Base-by-base conservation (phyloP, 371 early-diverging fungal species). In the Mucor lusitanicus region DNA sequence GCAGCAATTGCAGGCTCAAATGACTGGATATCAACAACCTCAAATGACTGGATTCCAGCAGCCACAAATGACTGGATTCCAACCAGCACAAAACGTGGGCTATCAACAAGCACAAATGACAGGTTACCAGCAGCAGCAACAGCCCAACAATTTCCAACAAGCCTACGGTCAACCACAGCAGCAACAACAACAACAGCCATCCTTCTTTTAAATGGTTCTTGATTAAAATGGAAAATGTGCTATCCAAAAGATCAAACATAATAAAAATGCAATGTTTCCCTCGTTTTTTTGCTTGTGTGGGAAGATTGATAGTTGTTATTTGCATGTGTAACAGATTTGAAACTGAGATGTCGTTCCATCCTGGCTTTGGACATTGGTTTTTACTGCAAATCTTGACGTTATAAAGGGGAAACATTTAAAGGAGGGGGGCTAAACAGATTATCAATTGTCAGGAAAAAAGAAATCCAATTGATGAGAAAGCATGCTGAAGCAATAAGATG, bases 31-130 rank as follows among this genome's bases (percentile, higher is more conserved):
- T 33, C 37, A 42, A 13, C 65, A 57, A 33, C 39, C 53, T 25
- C 37, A 56, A 66, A 60, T 33, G 48, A 61, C 48, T 30, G 35
- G 35, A 23, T 27, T 23, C 8, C 59, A 65, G 25, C 65, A 46
- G 37, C 63, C 71, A n/a, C 53, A 64, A 61, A 59, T 68, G 60
- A 32, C 73, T 48, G 63, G 35, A 19, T 67, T 30, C 53, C 58
- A 59, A 21, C 61, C 25, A 44, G 44, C 19, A 7, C 44, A 44
- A 44, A 44, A 44, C 19, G 7, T 44, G 17, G 44, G 44, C 19
- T 44, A 44, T 44, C 44, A 44, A 44, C 44, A 44, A 46, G 61
- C 40, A 17, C 61, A 64, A 61, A 56, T 67, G 61, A 67, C 67
- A 61, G 61, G 55, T 13, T 60, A 42, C 33, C 63, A 62, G 35